A percentile compares a stretch with the other conserved stretches of the same genome.
These are phyloP conservation scores for Ilex aquifolium DNA, from an alignment of 257 asterid species.

Conservation along the genomic window DNA sequence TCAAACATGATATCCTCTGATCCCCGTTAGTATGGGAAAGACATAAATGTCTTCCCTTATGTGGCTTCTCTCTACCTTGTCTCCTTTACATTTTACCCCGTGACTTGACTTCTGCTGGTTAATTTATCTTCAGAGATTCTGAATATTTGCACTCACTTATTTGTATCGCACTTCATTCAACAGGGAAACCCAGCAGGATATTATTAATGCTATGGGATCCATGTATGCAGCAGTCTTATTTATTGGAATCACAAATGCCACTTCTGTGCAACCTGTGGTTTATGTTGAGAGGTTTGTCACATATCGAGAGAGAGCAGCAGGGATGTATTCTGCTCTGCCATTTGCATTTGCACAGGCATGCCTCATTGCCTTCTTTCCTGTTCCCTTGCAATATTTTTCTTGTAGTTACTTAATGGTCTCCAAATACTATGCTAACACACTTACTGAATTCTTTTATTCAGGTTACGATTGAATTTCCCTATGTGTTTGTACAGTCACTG, in stretches of 20 bases:
- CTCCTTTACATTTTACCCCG: no score
- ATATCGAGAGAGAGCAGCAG: conserved; percentile 87
- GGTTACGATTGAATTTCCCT: conserved; percentile 79
- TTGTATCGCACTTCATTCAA: not conserved
- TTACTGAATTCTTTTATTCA: conserved; percentile 20
- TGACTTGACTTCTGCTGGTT: no score
- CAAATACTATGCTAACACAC: not conserved
- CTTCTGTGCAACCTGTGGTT: conserved; percentile 81
- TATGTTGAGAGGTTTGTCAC: conserved; percentile 74
- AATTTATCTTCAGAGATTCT: no score
- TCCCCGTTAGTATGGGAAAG: no score
- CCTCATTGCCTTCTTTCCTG: not conserved
- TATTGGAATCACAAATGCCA: conserved; percentile 74
- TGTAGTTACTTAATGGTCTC: not conserved
- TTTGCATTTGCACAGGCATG: conserved; percentile 87
- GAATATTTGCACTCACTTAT: no score
- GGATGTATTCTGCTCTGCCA: conserved; percentile 91
- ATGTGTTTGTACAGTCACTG: conserved; percentile 57
- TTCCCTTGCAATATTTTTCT: not conserved
- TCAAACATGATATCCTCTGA: no score
- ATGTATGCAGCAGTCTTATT: conserved; percentile 90
- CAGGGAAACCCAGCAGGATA: conserved; percentile 77
- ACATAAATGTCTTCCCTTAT: no score
- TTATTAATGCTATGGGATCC: conserved; percentile 93
- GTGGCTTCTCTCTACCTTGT: no score